phyloP scores from a whole-genome alignment of 768 basidiomycete genomes.

The Russula vinacea region DNA sequence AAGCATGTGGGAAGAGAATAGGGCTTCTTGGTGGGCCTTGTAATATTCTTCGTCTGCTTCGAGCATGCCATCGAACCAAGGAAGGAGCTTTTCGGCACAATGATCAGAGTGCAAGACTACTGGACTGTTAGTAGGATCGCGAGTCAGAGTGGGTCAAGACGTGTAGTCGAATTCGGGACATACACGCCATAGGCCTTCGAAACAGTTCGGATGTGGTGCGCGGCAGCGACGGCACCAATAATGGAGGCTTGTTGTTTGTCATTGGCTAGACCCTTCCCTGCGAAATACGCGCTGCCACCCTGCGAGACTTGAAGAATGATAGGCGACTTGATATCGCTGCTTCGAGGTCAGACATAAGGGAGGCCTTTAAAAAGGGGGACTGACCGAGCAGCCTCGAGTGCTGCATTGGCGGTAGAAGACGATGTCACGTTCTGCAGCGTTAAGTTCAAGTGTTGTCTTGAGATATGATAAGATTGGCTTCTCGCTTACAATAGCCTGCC shows the following conservation, averaged over 20 bases:
- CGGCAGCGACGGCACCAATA: constrained; percentile 87
- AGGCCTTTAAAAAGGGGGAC: constrained; percentile 14
- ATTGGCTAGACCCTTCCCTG: constrained; percentile 93
- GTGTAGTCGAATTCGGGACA: constrained; percentile 37
- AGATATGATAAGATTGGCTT: constrained; percentile 23
- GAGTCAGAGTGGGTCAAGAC: constrained; percentile 13
- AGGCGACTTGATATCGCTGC: constrained; percentile 90
- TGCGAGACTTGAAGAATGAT: constrained; percentile 98
- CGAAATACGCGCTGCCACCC: constrained; percentile 93
- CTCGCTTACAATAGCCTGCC: constrained; percentile 69
- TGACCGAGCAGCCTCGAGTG: constrained; percentile 91
- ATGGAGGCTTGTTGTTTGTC: constrained; percentile 95
- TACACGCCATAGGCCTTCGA: constrained; percentile 91
- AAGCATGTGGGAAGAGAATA: constrained; percentile 98
- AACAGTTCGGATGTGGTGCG: constrained; percentile 84
- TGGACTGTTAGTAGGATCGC: constrained; percentile 51
- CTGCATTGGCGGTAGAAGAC: constrained; percentile 91
- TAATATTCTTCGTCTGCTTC: constrained; percentile 91
- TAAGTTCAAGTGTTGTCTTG: neutral
- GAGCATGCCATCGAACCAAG: constrained; percentile 99
- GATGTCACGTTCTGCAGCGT: constrained; percentile 85
- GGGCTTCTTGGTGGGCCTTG: constrained; percentile 80
- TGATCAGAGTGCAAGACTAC: constrained; percentile 98
- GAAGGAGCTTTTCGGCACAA: constrained; percentile 96
- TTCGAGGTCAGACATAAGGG: constrained; percentile 12